phyloP scores from a whole-genome alignment of 129 eudicot genomes.

The Flaveria ramosissima region DNA sequence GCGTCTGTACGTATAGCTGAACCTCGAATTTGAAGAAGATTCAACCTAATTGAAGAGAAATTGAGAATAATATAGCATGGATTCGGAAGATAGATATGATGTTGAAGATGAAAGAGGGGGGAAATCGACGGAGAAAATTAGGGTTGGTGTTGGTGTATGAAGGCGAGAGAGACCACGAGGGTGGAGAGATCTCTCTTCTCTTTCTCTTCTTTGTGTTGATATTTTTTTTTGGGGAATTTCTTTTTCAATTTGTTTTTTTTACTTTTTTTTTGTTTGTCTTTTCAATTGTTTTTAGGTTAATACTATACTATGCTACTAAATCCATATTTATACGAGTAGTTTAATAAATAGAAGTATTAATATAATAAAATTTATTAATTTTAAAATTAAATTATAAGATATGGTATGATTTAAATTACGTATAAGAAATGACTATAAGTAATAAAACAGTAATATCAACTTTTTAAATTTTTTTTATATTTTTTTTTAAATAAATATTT shows the following conservation, averaged over 20 bases:
- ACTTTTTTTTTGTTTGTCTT: neutral
- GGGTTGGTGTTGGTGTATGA: constrained; percentile 28
- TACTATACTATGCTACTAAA: too few relatives aligned
- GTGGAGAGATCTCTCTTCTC: constrained; percentile 28
- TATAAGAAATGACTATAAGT: too few relatives aligned
- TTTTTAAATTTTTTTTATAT: too few relatives aligned
- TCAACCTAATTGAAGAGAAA: constrained; percentile 18
- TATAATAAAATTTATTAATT: too few relatives aligned
- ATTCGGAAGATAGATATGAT: constrained; percentile 1
- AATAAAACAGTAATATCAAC: too few relatives aligned
- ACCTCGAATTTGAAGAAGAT: neutral
- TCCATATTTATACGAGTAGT: too few relatives aligned
- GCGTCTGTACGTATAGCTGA: constrained; percentile 17
- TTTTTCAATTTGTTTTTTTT: neutral
- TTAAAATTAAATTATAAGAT: too few relatives aligned
- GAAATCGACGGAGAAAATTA: constrained; percentile 33
- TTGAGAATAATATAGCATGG: constrained; percentile 15
- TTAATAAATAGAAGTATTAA: too few relatives aligned
- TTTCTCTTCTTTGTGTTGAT: neutral
- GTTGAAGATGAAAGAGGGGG: neutral
- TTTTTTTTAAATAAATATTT: too few relatives aligned
- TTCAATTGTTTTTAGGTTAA: too few relatives aligned
- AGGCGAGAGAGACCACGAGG: constrained; percentile 21
- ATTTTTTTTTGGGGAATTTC: constrained; percentile 1
- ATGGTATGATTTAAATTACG: too few relatives aligned